Percentiles rank a stretch among this genome's conserved stretches.
Evolutionary conservation across 2,329 filamentous ascomycete species (phyloP).

Genomic region (Hawksworthiomyces lignivorus): DNA sequence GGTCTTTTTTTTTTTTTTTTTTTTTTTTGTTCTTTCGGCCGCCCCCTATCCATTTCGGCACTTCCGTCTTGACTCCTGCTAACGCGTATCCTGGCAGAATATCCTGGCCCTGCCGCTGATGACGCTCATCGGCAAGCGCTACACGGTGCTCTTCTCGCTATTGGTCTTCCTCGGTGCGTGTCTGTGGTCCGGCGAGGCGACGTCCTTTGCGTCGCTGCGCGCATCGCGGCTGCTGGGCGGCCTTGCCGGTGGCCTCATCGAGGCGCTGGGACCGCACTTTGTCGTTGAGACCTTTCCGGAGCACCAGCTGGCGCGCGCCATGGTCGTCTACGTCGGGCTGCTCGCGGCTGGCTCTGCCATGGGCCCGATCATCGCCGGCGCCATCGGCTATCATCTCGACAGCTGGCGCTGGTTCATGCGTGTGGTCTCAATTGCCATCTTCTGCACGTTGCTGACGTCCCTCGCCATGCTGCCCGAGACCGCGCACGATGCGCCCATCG

Average conservation of each 20-base stretch:
- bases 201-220: neutral
- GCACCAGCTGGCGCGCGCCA: conserved; percentile 1
- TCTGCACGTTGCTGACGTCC: neutral
- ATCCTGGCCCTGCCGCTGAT: neutral
- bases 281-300: neutral
- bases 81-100: too few species aligned
- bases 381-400: neutral
- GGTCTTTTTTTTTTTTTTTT: too few species aligned
- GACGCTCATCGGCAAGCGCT: neutral
- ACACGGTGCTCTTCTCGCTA: neutral
- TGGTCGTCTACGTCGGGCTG: neutral
- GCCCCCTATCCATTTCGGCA: too few species aligned
- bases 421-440: neutral
- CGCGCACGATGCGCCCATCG: neutral
- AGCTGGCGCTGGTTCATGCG: conserved; percentile 2
- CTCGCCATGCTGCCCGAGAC: neutral
- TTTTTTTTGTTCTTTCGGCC: too few species aligned
- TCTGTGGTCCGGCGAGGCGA: neutral
- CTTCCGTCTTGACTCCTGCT: too few species aligned
- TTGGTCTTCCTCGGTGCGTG: neutral
- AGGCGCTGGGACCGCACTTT: neutral
- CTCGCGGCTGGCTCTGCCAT: neutral
- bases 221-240: neutral
- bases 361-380: neutral
- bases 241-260: neutral